phyloP scores from a whole-genome alignment of 768 basidiomycete genomes.

The Suillus variegatus region DNA sequence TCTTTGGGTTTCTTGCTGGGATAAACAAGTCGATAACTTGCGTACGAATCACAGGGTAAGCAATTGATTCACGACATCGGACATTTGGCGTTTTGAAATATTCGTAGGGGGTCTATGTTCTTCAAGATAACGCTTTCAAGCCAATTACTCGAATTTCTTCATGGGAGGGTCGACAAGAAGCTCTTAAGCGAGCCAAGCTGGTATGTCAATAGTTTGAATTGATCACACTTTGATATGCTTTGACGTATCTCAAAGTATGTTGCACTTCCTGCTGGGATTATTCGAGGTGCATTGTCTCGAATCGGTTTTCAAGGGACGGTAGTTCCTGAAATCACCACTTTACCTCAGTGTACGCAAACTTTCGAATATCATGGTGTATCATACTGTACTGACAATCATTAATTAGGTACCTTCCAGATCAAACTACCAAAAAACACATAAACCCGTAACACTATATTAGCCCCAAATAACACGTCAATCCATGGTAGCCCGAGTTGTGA shows the following conservation, averaged over 20 bases:
- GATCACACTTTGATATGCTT: constrained; percentile 4
- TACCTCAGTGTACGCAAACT: constrained; percentile 77
- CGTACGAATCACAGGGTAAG: constrained; percentile 91
- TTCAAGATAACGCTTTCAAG: constrained; percentile 91
- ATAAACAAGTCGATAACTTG: constrained; percentile 94
- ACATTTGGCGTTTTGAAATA: background rate
- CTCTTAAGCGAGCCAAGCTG: constrained; percentile 67
- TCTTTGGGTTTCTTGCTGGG: constrained; percentile 89
- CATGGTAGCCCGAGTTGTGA: background rate
- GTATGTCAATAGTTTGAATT: constrained; percentile 42
- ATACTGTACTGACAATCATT: constrained; percentile 1
- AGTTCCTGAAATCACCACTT: constrained; percentile 70
- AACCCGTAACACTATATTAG: constrained; percentile 3
- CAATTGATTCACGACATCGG: constrained; percentile 9
- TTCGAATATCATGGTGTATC: background rate
- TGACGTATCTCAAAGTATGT: constrained; percentile 57
- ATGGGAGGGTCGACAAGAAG: constrained; percentile 74
- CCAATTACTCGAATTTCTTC: constrained; percentile 82
- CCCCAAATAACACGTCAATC: no score
- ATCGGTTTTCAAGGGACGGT: constrained; percentile 79
- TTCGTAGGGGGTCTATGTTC: constrained; percentile 83
- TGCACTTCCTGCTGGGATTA: constrained; percentile 79
- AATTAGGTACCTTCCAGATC: constrained; percentile 77
- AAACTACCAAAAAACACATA: constrained; percentile 68
- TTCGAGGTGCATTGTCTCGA: constrained; percentile 78